Evolutionary conservation across 768 basidiomycete species (phyloP).

Genomic region (Naganishia randhawae): DNA sequence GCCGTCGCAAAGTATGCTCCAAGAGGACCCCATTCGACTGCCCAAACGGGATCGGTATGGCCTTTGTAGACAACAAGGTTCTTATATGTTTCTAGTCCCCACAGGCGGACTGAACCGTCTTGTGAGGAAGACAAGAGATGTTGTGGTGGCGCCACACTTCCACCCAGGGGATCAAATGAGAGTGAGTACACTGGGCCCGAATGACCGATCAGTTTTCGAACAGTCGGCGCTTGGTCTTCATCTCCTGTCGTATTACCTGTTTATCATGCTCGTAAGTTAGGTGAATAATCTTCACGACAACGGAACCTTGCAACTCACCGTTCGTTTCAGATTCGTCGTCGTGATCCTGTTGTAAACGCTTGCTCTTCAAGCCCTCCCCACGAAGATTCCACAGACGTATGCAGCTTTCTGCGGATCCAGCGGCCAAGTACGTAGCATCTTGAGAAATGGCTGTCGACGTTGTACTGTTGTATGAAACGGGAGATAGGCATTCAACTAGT

Average conservation of each 20-base stretch:
- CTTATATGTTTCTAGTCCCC: conserved; percentile 92
- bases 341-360: neutral
- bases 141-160: conserved; percentile 77
- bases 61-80: conserved; percentile 92
- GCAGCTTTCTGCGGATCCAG: conserved; percentile 92
- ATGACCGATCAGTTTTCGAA: conserved; percentile 94
- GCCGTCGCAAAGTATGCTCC: conserved; percentile 98
- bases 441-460: conserved; percentile 83
- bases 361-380: conserved; percentile 71
- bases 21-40: conserved; percentile 97
- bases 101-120: conserved; percentile 82
- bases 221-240: conserved; percentile 76
- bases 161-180: conserved; percentile 84
- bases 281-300: neutral
- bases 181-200: conserved; percentile 94
- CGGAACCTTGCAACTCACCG: neutral
- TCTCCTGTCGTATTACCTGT: neutral
- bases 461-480: conserved; percentile 57
- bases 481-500: conserved; percentile 19
- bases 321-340: neutral
- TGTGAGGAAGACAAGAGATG: conserved; percentile 88
- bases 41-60: conserved; percentile 91
- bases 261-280: neutral
- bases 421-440: conserved; percentile 87
- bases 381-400: conserved; percentile 92